A percentile compares a stretch with the other conserved stretches of the same genome.
Conservation (phyloP, 441 rosid species). For the Mallotus japonicus region DNA sequence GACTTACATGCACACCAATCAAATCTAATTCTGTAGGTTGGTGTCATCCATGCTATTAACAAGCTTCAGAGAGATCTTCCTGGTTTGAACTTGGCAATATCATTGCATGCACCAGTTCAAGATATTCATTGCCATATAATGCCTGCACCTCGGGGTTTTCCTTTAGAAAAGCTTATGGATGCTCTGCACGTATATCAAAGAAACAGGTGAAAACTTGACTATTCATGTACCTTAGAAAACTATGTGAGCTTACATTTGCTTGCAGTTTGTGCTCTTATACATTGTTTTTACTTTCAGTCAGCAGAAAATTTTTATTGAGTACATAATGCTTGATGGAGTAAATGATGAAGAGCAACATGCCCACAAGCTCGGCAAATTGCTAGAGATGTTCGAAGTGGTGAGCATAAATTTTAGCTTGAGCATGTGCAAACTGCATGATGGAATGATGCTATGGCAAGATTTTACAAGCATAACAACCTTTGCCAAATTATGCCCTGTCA, state of each 20-base stretch:
- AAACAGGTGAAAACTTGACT: slow-evolving; percentile 48
- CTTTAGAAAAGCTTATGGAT: slow-evolving; percentile 91
- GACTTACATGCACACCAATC: too few species aligned
- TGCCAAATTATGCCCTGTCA: too few species aligned
- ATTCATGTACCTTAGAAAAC: slow-evolving; percentile 18
- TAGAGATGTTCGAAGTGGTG: slow-evolving; percentile 85
- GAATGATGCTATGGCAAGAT: neutral
- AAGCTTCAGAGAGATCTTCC: too few species aligned
- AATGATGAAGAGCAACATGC: slow-evolving; percentile 86
- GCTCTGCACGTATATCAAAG: slow-evolving; percentile 68
- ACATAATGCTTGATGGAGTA: slow-evolving; percentile 92
- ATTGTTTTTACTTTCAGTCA: slow-evolving; percentile 45
- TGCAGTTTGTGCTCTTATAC: neutral
- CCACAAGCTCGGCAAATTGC: slow-evolving; percentile 71
- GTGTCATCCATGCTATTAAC: too few species aligned
- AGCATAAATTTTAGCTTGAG: slow-evolving; percentile 22
- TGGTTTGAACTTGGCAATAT: too few species aligned
- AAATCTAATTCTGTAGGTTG: too few species aligned
- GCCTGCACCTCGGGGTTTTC: slow-evolving; percentile 98
- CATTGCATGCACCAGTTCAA: too few species aligned
- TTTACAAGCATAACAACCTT: neutral
- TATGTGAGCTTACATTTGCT: neutral
- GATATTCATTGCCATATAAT: slow-evolving; percentile 92
- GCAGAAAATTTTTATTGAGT: slow-evolving; percentile 84
- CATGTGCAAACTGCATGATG: neutral